Percentiles rank a stretch among this genome's conserved stretches.
Conservation (phyloP, 2,329 filamentous ascomycete genomes). For the Epichloe uncinata region DNA sequence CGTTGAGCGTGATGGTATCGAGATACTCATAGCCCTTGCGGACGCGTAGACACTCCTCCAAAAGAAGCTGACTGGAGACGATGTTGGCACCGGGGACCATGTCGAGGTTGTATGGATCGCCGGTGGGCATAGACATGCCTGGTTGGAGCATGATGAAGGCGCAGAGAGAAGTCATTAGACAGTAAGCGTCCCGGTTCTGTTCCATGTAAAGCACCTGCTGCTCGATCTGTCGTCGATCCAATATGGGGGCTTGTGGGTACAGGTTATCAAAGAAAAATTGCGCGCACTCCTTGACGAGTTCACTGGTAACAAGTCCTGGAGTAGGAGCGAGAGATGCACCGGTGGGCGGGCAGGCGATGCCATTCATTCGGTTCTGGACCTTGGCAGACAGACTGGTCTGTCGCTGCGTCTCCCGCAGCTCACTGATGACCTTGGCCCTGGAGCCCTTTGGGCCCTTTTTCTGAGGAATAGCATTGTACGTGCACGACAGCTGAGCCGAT, state of each 20-base stretch:
- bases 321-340: slow-evolving; percentile 38
- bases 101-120: slow-evolving; percentile 43
- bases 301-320: slow-evolving; percentile 44
- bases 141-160: slow-evolving; percentile 58
- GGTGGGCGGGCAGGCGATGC: slow-evolving; percentile 35
- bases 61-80: slow-evolving; percentile 49
- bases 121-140: slow-evolving; percentile 46
- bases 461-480: slow-evolving; percentile 61
- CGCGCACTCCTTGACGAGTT: slow-evolving; percentile 52
- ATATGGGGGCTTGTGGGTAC: slow-evolving; percentile 49
- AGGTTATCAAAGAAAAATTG: slow-evolving; percentile 57
- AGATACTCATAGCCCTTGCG: slow-evolving; percentile 49
- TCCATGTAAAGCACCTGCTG: slow-evolving; percentile 48
- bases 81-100: slow-evolving; percentile 46
- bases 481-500: slow-evolving; percentile 53
- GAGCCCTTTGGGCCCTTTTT: slow-evolving; percentile 68
- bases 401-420: slow-evolving; percentile 55
- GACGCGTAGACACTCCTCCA: slow-evolving; percentile 54
- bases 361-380: slow-evolving; percentile 46
- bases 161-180: slow-evolving; percentile 49
- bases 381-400: slow-evolving; percentile 50
- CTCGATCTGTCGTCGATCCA: slow-evolving; percentile 45
- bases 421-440: slow-evolving; percentile 62
- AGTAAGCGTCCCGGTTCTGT: slow-evolving; percentile 49
- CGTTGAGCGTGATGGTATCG: slow-evolving; percentile 41